phyloP scores from a whole-genome alignment of 169 alveolate genomes.

The Theileria sp. region DNA sequence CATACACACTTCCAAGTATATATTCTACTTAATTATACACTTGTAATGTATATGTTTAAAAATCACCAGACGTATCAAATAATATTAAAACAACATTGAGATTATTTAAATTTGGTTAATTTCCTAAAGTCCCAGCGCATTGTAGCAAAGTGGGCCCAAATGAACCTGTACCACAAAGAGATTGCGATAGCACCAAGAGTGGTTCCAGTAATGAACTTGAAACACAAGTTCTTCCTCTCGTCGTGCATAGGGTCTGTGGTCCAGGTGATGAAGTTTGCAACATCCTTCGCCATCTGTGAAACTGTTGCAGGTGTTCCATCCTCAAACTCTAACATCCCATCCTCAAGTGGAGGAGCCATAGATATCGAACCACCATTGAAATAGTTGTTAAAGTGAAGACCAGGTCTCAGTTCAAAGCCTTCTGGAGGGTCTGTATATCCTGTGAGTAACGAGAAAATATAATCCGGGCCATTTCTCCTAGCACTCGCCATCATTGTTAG shows the following conservation, averaged over 20 bases:
- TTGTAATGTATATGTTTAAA: background rate
- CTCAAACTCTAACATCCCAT: conserved; percentile 94
- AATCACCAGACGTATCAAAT: background rate
- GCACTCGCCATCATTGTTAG: conserved; percentile 90
- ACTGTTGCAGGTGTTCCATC: conserved; percentile 96
- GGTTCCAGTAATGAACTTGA: conserved; percentile 76
- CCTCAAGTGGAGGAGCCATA: conserved; percentile 96
- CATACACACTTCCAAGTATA: conserved; percentile 5
- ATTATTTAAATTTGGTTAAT: conserved; percentile 71
- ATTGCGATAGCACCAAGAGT: conserved; percentile 76
- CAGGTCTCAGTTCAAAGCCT: conserved; percentile 93
- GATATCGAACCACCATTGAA: conserved; percentile 95
- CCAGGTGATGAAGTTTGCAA: conserved; percentile 82
- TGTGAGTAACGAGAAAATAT: conserved; percentile 89
- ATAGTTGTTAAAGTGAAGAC: conserved; percentile 91
- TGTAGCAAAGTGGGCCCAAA: conserved; percentile 83
- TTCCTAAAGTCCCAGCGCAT: conserved; percentile 82
- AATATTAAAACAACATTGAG: conserved; percentile 4
- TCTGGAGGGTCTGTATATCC: conserved; percentile 94
- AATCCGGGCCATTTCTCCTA: conserved; percentile 90
- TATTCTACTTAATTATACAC: background rate
- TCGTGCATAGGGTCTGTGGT: conserved; percentile 86
- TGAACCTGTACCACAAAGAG: conserved; percentile 85
- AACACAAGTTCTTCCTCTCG: conserved; percentile 79
- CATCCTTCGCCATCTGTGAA: conserved; percentile 93